These are phyloP conservation scores for Polygonum aviculare DNA, from an alignment of 148 eudicot genomes.

Conservation along the genomic window DNA sequence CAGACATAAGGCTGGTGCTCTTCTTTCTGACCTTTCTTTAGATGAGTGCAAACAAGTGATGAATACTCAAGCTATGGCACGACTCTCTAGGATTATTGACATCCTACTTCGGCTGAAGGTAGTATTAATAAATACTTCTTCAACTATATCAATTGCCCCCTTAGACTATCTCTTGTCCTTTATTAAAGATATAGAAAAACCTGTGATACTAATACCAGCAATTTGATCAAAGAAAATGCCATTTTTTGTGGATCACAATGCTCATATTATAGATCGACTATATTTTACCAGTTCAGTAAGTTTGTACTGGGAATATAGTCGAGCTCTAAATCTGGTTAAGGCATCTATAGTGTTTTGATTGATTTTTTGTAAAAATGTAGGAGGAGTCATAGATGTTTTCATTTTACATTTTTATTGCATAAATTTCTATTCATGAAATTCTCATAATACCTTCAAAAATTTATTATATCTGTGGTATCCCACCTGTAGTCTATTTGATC, in stretches of 20 bases:
- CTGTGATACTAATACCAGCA: not conserved
- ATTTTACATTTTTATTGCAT: not conserved
- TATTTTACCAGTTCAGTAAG: not conserved
- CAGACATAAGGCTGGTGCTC: conserved; percentile 61
- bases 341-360: not conserved
- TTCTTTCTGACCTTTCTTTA: conserved; percentile 70
- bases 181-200: not conserved
- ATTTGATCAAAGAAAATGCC: not conserved
- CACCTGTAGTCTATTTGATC: not conserved
- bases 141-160: not conserved
- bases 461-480: not conserved
- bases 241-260: not conserved
- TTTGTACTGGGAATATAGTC: not conserved
- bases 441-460: not conserved
- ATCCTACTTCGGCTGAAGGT: conserved; percentile 82
- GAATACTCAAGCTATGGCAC: conserved; percentile 69
- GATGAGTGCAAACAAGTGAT: conserved; percentile 64
- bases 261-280: not conserved
- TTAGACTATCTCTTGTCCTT: not conserved
- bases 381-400: not conserved
- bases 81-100: conserved; percentile 73
- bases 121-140: not conserved
- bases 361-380: not conserved
- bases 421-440: not conserved
- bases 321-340: not conserved